A percentile compares a stretch with the other conserved stretches of the same genome.
phyloP scores from a whole-genome alignment of 192 early-diverging fungal species.

The Gryganskiella cystojenkinii region DNA sequence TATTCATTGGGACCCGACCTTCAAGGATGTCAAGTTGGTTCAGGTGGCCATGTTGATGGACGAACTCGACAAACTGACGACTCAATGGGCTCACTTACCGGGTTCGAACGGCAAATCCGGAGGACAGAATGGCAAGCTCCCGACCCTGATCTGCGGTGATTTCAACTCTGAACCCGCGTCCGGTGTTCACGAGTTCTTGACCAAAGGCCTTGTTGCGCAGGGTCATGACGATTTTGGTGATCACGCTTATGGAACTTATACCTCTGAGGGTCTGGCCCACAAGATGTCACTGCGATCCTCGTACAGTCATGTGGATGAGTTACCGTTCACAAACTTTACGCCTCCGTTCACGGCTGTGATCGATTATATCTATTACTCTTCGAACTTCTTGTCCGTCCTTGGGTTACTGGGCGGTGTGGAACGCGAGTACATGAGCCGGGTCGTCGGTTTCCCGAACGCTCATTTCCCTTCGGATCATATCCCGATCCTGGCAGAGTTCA shows the following conservation, averaged over 20 bases:
- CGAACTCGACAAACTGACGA: conserved; percentile 75
- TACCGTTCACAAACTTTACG: conserved; percentile 90
- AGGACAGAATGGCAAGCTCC: conserved; percentile 29
- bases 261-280: conserved; percentile 81
- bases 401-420: conserved; percentile 86
- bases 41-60: conserved; percentile 93
- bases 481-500: conserved; percentile 39
- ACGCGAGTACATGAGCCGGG: conserved; percentile 72
- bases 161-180: conserved; percentile 91
- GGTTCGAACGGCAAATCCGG: background rate
- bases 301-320: conserved; percentile 75
- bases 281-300: conserved; percentile 82
- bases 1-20: conserved; percentile 92
- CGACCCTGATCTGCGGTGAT: conserved; percentile 87
- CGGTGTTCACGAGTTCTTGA: conserved; percentile 90
- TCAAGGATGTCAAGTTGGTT: conserved; percentile 92
- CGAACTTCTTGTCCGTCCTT: conserved; percentile 73
- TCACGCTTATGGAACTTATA: conserved; percentile 85
- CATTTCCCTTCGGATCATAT: conserved; percentile 58
- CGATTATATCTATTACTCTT: conserved; percentile 93
- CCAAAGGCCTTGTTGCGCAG: conserved; percentile 74
- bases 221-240: conserved; percentile 85
- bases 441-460: conserved; percentile 92
- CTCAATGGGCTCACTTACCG: conserved; percentile 53
- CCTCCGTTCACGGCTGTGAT: conserved; percentile 85